A percentile compares a stretch with the other conserved stretches of the same genome.
Evolutionary conservation across 2,329 filamentous ascomycete species (phyloP).

Genomic region (Elsinoe arachidis): DNA sequence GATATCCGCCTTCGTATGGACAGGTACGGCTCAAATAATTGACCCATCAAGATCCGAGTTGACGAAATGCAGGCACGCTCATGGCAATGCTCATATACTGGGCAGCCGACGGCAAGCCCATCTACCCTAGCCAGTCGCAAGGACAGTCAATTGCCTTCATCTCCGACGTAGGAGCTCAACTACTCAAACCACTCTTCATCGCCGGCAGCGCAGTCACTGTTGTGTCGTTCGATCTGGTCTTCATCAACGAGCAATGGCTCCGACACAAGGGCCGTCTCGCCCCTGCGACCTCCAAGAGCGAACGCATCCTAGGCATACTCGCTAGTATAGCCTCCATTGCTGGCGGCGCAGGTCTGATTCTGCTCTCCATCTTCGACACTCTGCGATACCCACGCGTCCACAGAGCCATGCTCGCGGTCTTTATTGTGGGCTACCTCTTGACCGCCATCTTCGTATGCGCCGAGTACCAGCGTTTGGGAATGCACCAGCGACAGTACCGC

Average conservation of each 20-base stretch:
- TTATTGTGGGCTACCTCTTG: conserved; percentile 77
- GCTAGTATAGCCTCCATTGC: conserved; percentile 61
- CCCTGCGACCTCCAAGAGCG: conserved; percentile 56
- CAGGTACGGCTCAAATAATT: conserved; percentile 30
- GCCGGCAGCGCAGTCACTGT: conserved; percentile 62
- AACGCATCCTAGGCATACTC: conserved; percentile 55
- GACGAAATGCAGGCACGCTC: conserved; percentile 45
- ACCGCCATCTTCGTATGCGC: conserved; percentile 81
- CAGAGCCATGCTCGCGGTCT: conserved; percentile 67
- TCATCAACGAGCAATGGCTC: conserved; percentile 74
- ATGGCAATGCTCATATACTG: conserved; percentile 64
- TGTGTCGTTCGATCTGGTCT: conserved; percentile 70
- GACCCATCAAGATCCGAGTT: background rate
- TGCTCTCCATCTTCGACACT: conserved; percentile 81
- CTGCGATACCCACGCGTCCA: conserved; percentile 58
- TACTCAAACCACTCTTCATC: conserved; percentile 71
- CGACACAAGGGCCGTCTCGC: conserved; percentile 72
- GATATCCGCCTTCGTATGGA: conserved; percentile 55
- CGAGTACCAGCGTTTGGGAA: conserved; percentile 80
- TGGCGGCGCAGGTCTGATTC: conserved; percentile 71
- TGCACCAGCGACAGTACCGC: conserved; percentile 65
- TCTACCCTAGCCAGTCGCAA: conserved; percentile 53
- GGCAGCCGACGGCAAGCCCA: conserved; percentile 48
- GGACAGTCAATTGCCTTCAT: conserved; percentile 51
- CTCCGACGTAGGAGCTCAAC: conserved; percentile 48